These are phyloP conservation scores for Gossypium davidsonii DNA, from an alignment of 441 rosid species.

Conservation along the genomic window DNA sequence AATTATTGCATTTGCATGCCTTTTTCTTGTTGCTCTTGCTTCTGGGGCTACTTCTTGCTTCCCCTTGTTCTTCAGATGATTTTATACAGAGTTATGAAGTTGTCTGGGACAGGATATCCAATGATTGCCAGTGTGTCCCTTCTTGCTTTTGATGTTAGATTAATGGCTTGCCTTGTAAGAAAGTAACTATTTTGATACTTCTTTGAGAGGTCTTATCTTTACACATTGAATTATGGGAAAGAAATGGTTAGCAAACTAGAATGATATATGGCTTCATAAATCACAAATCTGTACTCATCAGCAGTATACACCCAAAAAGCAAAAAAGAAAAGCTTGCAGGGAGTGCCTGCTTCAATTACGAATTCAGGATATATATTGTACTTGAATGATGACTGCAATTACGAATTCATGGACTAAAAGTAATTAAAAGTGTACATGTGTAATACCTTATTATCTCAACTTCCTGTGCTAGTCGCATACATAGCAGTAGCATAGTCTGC, in stretches of 20 bases:
- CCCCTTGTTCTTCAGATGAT: background rate
- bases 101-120: background rate
- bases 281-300: background rate
- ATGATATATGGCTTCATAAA: background rate
- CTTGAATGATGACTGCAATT: background rate
- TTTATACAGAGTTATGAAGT: background rate
- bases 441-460: background rate
- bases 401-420: background rate
- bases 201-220: background rate
- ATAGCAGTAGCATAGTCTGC: background rate
- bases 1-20: background rate
- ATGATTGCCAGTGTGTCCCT: background rate
- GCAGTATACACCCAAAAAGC: background rate
- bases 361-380: background rate
- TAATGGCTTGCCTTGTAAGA: background rate
- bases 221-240: background rate
- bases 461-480: background rate
- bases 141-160: background rate
- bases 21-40: conserved; percentile 1
- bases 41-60: background rate
- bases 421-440: background rate
- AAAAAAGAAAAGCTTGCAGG: background rate
- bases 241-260: background rate
- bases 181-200: background rate
- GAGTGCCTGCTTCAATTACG: background rate